These are phyloP conservation scores for Brettanomyces bruxellensis DNA, from an alignment of 805 yeast genomes.

Conservation along the genomic window DNA sequence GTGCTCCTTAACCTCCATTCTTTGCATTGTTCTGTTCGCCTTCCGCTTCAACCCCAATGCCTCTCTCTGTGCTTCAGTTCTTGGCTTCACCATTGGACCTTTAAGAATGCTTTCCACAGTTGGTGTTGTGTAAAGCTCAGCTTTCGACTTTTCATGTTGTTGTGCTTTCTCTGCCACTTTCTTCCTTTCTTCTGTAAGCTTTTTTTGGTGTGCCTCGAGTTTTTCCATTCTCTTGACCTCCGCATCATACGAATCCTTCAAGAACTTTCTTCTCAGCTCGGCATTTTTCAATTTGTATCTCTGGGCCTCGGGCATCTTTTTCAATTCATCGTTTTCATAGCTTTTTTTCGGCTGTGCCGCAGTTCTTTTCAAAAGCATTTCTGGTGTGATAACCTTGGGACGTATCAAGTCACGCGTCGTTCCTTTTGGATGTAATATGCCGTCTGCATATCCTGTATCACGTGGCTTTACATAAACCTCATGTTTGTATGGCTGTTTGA, in stretches of 20 bases:
- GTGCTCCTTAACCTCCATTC: constrained; percentile 41
- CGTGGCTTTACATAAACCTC: constrained; percentile 38
- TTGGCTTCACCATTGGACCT: constrained; percentile 62
- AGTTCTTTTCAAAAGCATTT: constrained; percentile 45
- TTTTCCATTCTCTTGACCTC: constrained; percentile 29
- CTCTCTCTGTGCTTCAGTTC: constrained; percentile 63
- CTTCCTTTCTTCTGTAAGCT: constrained; percentile 19
- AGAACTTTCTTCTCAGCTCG: constrained; percentile 63
- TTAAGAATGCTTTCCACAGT: constrained; percentile 59
- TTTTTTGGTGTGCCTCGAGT: constrained; percentile 18
- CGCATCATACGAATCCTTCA: constrained; percentile 45
- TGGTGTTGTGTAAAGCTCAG: constrained; percentile 65
- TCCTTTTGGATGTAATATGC: constrained; percentile 57
- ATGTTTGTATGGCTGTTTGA: constrained; percentile 58
- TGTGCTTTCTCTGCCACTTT: constrained; percentile 15
- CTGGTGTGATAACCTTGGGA: constrained; percentile 49
- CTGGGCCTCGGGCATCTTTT: constrained; percentile 27
- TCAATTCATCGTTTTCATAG: constrained; percentile 24
- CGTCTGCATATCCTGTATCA: constrained; percentile 63
- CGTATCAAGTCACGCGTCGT: constrained; percentile 48
- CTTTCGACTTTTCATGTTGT: constrained; percentile 34
- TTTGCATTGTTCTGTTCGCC: constrained; percentile 53
- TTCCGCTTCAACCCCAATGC: constrained; percentile 49
- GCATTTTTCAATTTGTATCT: constrained; percentile 44
- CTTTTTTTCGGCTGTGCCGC: constrained; percentile 36